phyloP scores from a whole-genome alignment of 169 alveolate species.

The Plasmodium inui region DNA sequence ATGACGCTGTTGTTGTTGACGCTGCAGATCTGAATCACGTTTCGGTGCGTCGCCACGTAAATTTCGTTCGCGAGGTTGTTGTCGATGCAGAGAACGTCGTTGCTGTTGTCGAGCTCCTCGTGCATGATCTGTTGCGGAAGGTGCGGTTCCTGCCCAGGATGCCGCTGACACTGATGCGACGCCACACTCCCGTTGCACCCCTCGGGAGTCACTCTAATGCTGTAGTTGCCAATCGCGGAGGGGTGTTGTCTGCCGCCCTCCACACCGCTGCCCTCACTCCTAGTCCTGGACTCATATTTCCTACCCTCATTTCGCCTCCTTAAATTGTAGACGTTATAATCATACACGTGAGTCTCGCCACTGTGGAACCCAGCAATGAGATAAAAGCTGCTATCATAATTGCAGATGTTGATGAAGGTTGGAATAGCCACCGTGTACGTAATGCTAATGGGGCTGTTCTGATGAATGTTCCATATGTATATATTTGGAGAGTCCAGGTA shows the following conservation, averaged over 20 bases:
- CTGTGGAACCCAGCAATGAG: slow-evolving; percentile 35
- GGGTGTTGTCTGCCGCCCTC: background rate
- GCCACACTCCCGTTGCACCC: background rate
- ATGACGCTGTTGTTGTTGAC: slow-evolving; percentile 29
- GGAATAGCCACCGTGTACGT: slow-evolving; percentile 30
- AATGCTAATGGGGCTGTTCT: slow-evolving; percentile 41
- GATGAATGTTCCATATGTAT: slow-evolving; percentile 52
- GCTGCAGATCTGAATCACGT: slow-evolving; percentile 19
- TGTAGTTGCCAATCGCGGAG: background rate
- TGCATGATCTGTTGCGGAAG: background rate
- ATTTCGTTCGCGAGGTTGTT: slow-evolving; percentile 40
- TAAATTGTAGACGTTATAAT: slow-evolving; percentile 37
- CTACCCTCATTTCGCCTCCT: slow-evolving; percentile 9
- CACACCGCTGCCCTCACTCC: background rate
- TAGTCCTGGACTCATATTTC: background rate
- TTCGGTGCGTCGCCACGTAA: slow-evolving; percentile 21
- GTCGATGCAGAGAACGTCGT: slow-evolving; percentile 61
- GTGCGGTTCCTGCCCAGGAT: background rate
- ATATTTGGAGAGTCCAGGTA: slow-evolving; percentile 47
- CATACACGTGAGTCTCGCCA: slow-evolving; percentile 29
- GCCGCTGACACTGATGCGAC: background rate
- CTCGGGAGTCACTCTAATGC: background rate
- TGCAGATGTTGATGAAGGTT: slow-evolving; percentile 54
- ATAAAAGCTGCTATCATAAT: slow-evolving; percentile 45
- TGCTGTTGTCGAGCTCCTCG: slow-evolving; percentile 2